Evolutionary conservation across 768 basidiomycete genomes (phyloP).

Genomic region (Gyrodon lividus): DNA sequence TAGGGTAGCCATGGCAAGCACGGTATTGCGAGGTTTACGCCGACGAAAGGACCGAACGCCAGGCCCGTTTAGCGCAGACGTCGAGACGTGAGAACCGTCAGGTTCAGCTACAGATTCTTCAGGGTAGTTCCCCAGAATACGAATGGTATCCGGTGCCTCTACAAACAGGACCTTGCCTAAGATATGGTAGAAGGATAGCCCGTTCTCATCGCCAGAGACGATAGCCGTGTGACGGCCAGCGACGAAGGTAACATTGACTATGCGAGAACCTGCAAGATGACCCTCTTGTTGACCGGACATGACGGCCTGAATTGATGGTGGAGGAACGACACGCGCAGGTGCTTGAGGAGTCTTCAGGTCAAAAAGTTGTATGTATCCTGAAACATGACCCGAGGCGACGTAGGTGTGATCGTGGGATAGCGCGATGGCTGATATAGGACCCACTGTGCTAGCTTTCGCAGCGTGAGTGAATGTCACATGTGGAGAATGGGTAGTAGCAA

Average conservation of each 20-base stretch:
- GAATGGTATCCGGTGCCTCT: constrained; percentile 90
- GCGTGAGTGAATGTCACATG: constrained; percentile 19
- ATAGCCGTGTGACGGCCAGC: constrained; percentile 92
- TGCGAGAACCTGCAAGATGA: constrained; percentile 75
- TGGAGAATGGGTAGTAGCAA: constrained; percentile 32
- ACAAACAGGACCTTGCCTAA: constrained; percentile 93
- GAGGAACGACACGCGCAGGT: constrained; percentile 68
- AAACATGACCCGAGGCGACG: constrained; percentile 82
- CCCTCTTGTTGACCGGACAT: constrained; percentile 82
- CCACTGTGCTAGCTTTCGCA: constrained; percentile 54
- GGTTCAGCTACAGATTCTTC: constrained; percentile 34
- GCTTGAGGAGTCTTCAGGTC: constrained; percentile 68
- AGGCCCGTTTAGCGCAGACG: constrained; percentile 18
- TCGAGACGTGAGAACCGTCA: constrained; percentile 11
- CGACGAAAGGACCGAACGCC: constrained; percentile 37
- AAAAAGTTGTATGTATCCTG: constrained; percentile 84
- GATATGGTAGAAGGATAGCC: constrained; percentile 93
- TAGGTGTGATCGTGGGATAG: constrained; percentile 94
- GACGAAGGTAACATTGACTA: constrained; percentile 82
- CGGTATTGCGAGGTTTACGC: constrained; percentile 56
- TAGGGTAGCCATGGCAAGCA: constrained; percentile 78
- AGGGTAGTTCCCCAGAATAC: constrained; percentile 91
- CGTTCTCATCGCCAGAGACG: constrained; percentile 85
- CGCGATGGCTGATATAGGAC: constrained; percentile 84
- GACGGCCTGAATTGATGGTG: constrained; percentile 67